Conservation (phyloP, 2,329 filamentous ascomycete species). For the Bipolaris victoriae region DNA sequence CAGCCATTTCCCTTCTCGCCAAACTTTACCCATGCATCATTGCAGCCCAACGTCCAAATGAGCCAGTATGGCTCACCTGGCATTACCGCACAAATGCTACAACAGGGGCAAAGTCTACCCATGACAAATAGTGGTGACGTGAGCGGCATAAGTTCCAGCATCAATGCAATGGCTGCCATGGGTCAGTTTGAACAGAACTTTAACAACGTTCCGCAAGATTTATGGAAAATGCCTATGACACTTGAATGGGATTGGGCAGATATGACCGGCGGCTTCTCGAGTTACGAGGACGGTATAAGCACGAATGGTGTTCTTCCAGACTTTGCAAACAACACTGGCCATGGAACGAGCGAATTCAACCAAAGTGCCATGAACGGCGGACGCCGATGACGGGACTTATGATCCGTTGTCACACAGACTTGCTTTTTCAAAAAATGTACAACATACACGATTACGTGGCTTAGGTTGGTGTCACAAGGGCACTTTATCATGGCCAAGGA, state of each 20-base stretch:
- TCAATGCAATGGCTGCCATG: conserved; percentile 42
- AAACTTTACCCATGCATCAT: conserved; percentile 48
- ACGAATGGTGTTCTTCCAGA: conserved; percentile 50
- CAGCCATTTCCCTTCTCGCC: conserved; percentile 50
- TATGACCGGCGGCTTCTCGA: conserved; percentile 47
- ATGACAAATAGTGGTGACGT: conserved; percentile 31
- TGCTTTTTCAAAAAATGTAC: conserved; percentile 3
- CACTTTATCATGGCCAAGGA: background rate
- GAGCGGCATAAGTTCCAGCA: conserved; percentile 32
- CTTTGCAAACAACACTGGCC: conserved; percentile 30
- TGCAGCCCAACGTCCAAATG: conserved; percentile 38
- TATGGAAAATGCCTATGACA: conserved; percentile 96
- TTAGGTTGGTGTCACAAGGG: background rate
- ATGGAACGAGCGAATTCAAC: conserved; percentile 46
- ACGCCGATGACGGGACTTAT: conserved; percentile 12
- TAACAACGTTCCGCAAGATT: conserved; percentile 75
- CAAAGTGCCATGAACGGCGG: conserved; percentile 42
- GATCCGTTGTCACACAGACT: background rate
- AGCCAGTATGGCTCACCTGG: conserved; percentile 41
- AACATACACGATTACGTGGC: conserved; percentile 6
- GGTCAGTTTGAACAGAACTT: conserved; percentile 78
- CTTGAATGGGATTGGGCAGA: conserved; percentile 85
- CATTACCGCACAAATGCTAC: conserved; percentile 40
- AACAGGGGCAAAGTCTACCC: conserved; percentile 33
- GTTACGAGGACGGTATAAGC: conserved; percentile 47